These are phyloP conservation scores for Cryptosporidium baileyi DNA, from an alignment of 169 alveolate genomes.

Conservation along the genomic window DNA sequence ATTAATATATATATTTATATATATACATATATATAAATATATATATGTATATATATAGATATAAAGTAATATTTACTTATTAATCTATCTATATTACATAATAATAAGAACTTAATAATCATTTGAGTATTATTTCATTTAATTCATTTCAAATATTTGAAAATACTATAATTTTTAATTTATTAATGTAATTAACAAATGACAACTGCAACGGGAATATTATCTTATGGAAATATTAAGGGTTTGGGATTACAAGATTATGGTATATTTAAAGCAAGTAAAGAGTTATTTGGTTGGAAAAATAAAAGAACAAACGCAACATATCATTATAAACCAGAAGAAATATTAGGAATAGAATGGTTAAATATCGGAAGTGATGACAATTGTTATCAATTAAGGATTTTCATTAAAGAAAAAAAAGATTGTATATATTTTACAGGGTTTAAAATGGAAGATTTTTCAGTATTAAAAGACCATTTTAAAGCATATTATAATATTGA, in stretches of 20 bases:
- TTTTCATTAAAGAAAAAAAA: constrained; percentile 77
- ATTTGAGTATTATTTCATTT: no score
- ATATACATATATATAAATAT: no score
- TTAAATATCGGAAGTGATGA: constrained; percentile 76
- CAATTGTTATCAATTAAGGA: constrained; percentile 78
- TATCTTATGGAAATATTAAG: constrained; percentile 58
- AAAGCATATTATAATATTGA: constrained; percentile 79
- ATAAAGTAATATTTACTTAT: no score
- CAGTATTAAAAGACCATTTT: constrained; percentile 85
- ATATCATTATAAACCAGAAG: constrained; percentile 84
- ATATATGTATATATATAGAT: no score
- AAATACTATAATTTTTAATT: neutral
- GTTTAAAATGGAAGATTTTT: constrained; percentile 57
- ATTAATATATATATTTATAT: no score
- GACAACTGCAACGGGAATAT: constrained; percentile 12
- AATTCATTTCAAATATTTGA: neutral
- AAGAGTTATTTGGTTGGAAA: constrained; percentile 90
- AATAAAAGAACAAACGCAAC: constrained; percentile 88
- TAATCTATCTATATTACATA: no score
- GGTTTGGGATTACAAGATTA: constrained; percentile 70
- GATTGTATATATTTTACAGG: constrained; percentile 72
- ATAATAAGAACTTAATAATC: no score
- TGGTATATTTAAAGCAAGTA: constrained; percentile 89
- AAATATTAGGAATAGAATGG: constrained; percentile 81
- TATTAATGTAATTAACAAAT: neutral